Percentiles rank a stretch among this genome's conserved stretches.
Conservation (phyloP, 108 stramenopile species). For the Skeletonema menzelii region DNA sequence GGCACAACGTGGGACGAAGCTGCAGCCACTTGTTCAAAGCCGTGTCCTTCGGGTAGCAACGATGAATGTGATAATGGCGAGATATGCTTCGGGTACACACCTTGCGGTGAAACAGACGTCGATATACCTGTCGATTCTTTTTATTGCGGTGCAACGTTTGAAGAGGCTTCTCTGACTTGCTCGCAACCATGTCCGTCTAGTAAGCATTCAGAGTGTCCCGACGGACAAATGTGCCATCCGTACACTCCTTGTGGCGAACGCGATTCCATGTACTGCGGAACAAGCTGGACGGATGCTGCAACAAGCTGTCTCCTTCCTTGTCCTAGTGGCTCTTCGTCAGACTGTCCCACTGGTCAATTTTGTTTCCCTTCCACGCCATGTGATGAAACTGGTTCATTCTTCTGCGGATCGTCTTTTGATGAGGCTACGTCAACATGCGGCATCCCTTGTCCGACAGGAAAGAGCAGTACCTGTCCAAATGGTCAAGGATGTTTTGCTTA, state of each 20-base stretch:
- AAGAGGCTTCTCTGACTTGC: slow-evolving; percentile 47
- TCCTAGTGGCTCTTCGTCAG: slow-evolving; percentile 45
- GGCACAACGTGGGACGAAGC: slow-evolving; percentile 49
- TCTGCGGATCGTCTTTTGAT: slow-evolving; percentile 42
- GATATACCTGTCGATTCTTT: slow-evolving; percentile 54
- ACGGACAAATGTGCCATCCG: slow-evolving; percentile 34
- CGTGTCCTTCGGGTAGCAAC: slow-evolving; percentile 37
- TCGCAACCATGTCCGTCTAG: slow-evolving; percentile 37
- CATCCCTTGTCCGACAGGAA: slow-evolving; percentile 39
- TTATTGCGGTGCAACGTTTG: slow-evolving; percentile 43
- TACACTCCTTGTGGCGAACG: slow-evolving; percentile 48
- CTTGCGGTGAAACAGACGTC: slow-evolving; percentile 35
- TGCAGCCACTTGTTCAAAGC: slow-evolving; percentile 30
- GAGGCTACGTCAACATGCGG: slow-evolving; percentile 35
- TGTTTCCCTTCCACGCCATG: slow-evolving; percentile 53
- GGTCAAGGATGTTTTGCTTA: slow-evolving; percentile 50
- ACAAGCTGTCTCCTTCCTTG: slow-evolving; percentile 43
- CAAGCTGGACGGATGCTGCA: slow-evolving; percentile 51
- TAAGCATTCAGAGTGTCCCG: slow-evolving; percentile 42
- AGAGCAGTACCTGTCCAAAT: slow-evolving; percentile 35
- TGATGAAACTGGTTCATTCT: slow-evolving; percentile 47
- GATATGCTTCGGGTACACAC: slow-evolving; percentile 48
- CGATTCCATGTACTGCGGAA: slow-evolving; percentile 49
- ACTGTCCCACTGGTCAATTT: slow-evolving; percentile 38
- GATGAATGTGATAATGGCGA: slow-evolving; percentile 38